Conservation (phyloP, 345 rosid genomes). For the Alliaria petiolata region DNA sequence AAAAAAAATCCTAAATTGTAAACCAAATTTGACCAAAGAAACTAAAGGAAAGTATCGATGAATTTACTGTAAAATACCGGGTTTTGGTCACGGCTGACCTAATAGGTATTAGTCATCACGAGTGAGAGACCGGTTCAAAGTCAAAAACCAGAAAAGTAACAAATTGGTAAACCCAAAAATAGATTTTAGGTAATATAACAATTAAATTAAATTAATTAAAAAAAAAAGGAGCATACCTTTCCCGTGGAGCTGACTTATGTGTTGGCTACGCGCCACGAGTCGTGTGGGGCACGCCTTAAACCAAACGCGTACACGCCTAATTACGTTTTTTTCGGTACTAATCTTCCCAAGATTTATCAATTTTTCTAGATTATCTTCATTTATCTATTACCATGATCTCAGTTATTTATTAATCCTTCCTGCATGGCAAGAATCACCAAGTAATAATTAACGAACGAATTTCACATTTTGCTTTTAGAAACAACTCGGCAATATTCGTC, state of each 20-base stretch:
- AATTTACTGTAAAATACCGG: slow-evolving; percentile 10
- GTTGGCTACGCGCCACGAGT: slow-evolving; percentile 35
- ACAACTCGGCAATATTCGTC: too few relatives aligned
- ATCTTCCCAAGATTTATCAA: slow-evolving; percentile 6
- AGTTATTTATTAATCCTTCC: background rate
- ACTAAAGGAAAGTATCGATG: background rate
- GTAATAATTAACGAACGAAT: background rate
- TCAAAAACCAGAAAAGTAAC: slow-evolving; percentile 31
- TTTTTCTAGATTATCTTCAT: background rate
- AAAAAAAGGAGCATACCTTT: slow-evolving; percentile 24
- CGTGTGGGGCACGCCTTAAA: slow-evolving; percentile 36
- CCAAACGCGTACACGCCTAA: slow-evolving; percentile 37
- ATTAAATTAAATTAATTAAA: background rate
- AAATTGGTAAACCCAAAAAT: slow-evolving; percentile 19
- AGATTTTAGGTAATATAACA: background rate
- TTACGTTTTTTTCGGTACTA: slow-evolving; percentile 15
- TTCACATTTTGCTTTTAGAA: too few relatives aligned
- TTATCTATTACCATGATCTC: background rate
- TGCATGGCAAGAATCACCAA: background rate
- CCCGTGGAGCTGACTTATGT: slow-evolving; percentile 35
- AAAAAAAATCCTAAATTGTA: background rate
- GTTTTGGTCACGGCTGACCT: slow-evolving; percentile 22
- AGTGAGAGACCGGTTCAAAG: slow-evolving; percentile 36
- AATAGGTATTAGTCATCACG: slow-evolving; percentile 15
- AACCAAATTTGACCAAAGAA: slow-evolving; percentile 26